Base-by-base conservation (phyloP, 106 monocot species). In the Acorus calamus region DNA sequence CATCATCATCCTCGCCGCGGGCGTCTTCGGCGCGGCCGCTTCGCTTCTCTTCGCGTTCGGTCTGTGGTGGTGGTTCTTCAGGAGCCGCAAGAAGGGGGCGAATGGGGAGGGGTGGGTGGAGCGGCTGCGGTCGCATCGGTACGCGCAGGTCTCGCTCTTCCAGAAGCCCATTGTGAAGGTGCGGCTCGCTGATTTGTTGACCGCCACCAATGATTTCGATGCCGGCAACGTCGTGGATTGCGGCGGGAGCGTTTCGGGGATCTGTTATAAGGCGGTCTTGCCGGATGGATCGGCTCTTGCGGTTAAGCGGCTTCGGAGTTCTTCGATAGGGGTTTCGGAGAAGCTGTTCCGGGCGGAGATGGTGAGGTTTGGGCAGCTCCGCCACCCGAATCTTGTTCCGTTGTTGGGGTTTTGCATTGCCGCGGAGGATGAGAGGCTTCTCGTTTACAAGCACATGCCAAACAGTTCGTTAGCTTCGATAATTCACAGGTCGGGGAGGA, bases 131-230 rank as follows among this genome's bases (percentile, higher is more conserved):
- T n/a, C 75, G 4, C 64, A 86, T 62, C 62, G 78, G n/a, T 67
- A 78, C 13, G 64, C 66, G 7, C 86, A 80, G 43, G 86, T 91
- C 11, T 79, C 83, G 14, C 80, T 91, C 13, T 91, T 91, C 72
- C 86, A 91, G 74, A 89, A 94, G 62, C 89, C 86, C 0, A 84
- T 94, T 42, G 84, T 89, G 9, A 94, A 94, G 84, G 77, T 89
- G 46, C 86, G 81, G 72, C 69, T 94, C 9, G 83, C 84, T 8
- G 86, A 94, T 67, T 64, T 94, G 63, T 77, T 89, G 83, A 73
- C 79, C 5, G 94, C 83, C 12, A 94, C 89, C 8, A 50, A 59
- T 11, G 86, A 84, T 8, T 94, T 94, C 60, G 65, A 79, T 14
- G 65, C 79, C 2, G 55, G 69, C 52, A 56, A 79, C 63, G 71